Base-by-base conservation (phyloP, 2,329 filamentous ascomycete genomes). In the Aspergillus candidus region DNA sequence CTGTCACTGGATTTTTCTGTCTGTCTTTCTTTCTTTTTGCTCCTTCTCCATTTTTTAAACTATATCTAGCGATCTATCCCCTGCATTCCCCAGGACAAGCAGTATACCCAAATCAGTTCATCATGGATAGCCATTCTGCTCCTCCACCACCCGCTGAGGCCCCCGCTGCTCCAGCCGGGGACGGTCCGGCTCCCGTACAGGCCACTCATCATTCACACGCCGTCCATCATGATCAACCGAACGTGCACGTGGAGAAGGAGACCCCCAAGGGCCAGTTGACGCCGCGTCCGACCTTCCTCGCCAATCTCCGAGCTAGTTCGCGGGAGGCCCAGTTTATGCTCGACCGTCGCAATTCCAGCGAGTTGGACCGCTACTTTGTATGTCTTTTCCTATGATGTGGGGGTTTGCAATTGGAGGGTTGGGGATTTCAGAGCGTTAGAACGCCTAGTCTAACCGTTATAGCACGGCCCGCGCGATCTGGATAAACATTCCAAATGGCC, bases 401-500 rank as follows among this genome's bases (percentile, higher is more conserved):
- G 4, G 15, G n/a, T n/a, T n/a, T n/a, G n/a, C n/a, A 18, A 5
- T n/a, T 29, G 4, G 30, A 30, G 11, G 42, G 22, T 22, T 32
- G 36, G 13, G 11, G 6, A 7, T 32, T 11, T 4, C 22, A 36
- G 11, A 35, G 40, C 11, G 12, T 32, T 6, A 41, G 51, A 32
- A 49, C 35, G 18, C n/a, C n/a, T 12, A 32, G 12, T 37, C 33
- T 17, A 10, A 27, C 34, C 18, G 6, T 6, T 46, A 11, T 51
- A 59, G 55, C 58, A 56, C 45, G 68, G 60, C 13, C 86, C 86
- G 39, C 77, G 83, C 48, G 80, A 88, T 61, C 77, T 87, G 51
- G 74, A 80, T 46, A 79, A 79, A 57, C 84, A 89, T 65, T 88
- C 84, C 14, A 88, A 86, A 73, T 83, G 84, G 75, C 86, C 86